Evolutionary conservation across 306 rosid species (phyloP).

Genomic region (Trichosanthes cucumerina): DNA sequence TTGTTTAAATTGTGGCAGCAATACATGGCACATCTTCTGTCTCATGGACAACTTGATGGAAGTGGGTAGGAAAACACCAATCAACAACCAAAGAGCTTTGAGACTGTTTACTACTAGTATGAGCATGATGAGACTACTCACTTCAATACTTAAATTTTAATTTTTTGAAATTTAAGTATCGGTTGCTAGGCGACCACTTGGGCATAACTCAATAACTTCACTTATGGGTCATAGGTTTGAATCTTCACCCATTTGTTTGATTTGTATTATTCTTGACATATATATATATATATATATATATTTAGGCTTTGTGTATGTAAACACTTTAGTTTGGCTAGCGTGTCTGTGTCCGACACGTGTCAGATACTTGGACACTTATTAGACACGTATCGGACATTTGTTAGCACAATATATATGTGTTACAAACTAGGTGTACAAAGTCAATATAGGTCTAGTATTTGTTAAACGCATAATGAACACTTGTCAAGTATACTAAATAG

Average conservation of each 20-base stretch:
- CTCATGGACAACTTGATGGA: constrained; percentile 83
- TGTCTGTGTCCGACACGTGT: too few species aligned
- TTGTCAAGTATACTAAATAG: too few species aligned
- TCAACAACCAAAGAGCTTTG: not conserved
- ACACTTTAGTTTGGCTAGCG: too few species aligned
- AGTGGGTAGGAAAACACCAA: constrained; percentile 30
- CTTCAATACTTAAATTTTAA: not conserved
- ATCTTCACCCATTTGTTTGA: not conserved
- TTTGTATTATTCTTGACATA: not conserved
- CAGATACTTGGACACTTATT: too few species aligned
- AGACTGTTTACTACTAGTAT: not conserved
- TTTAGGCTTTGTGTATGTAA: too few species aligned
- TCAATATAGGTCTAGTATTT: too few species aligned
- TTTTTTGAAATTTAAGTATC: not conserved
- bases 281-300: too few species aligned
- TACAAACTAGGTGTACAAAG: too few species aligned
- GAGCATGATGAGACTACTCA: not conserved
- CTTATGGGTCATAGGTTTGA: not conserved
- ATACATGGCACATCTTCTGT: constrained; percentile 91
- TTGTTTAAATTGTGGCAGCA: constrained; percentile 40
- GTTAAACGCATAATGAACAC: too few species aligned
- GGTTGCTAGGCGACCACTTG: not conserved
- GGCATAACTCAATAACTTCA: not conserved
- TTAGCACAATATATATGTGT: too few species aligned
- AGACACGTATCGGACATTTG: too few species aligned